Evolutionary conservation across 2,329 filamentous ascomycete species (phyloP), one percentile per base, ranked within the genome.

Genomic region (Penicillium frequentans): DNA sequence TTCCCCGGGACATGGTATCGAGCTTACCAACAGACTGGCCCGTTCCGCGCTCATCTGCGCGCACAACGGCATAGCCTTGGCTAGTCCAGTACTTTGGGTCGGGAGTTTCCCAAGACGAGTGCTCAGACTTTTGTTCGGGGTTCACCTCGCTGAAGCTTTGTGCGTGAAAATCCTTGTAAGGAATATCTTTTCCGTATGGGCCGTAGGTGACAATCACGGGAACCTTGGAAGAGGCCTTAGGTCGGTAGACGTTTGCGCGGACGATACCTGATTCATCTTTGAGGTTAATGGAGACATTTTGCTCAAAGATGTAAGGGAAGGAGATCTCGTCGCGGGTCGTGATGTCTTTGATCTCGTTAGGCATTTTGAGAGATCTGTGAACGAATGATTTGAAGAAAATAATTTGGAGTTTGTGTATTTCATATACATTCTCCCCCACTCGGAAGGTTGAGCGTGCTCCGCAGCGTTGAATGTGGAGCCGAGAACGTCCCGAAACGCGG

Each of bases 131-230:
- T 62, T 86, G 83, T 58, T 80, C 76, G 0, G 80, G 77, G 55
- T 83, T 83, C 5, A 86, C 79, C 58, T 86, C 79, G 43, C 66
- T 63, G 73, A 72, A 86, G 1, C 82, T 84, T 55, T 80, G 75
- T 2, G 75, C 64, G 55, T 81, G 76, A 67, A 85, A 85, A 59
- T 59, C 59, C 33, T 57, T 50, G 52, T 61, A 61, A 3, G 57
- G 57, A 24, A 90, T 88, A 63, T 90, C 87, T 64, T 91, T 90
- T 46, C 88, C 88, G 61, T 90, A 90, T 0, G 88, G 88, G 0
- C 88, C 88, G 61, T 90, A 90, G 0, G 87, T 90, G 2, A 88
- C 83, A 9, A 90, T 70, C 0, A 89, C 87, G 0, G 88, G 88
- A 23, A 61, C 59, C 70, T 75, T 64, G 23, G 76, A 70, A 1